These are phyloP conservation scores for Caryopteris hybrid DNA, from an alignment of 305 asterid genomes.

Conservation along the genomic window DNA sequence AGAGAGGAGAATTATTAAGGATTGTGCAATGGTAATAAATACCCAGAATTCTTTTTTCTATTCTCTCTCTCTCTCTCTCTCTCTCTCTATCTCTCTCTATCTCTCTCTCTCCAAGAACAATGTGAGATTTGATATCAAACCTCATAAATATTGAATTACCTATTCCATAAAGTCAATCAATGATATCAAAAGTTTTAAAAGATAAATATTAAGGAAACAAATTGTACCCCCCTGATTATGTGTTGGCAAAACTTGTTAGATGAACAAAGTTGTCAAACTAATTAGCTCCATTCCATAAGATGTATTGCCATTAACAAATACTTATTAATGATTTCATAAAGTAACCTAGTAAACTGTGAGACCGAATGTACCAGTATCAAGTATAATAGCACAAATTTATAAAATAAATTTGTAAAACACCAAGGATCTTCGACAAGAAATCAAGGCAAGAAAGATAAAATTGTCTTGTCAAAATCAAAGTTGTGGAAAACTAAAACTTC, in stretches of 20 bases:
- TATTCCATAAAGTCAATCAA: too few relatives aligned
- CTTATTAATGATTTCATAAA: background rate
- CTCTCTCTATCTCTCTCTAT: too few relatives aligned
- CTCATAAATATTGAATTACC: too few relatives aligned
- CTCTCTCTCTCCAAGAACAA: too few relatives aligned
- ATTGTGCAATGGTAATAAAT: too few relatives aligned
- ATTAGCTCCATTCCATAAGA: background rate
- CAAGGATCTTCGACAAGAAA: conserved; percentile 14
- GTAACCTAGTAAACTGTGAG: background rate
- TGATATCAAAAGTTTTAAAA: too few relatives aligned
- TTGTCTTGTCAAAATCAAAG: background rate
- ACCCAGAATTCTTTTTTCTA: too few relatives aligned
- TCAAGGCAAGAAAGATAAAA: background rate
- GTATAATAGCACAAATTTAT: background rate
- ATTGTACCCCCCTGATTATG: background rate
- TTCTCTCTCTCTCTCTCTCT: too few relatives aligned
- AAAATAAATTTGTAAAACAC: background rate
- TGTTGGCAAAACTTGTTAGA: too few relatives aligned
- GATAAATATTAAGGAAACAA: background rate
- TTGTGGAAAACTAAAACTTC: background rate
- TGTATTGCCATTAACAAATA: background rate
- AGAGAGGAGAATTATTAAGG: too few relatives aligned
- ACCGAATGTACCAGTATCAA: background rate
- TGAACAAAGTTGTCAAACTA: too few relatives aligned
- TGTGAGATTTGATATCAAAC: too few relatives aligned